Conservation (phyloP, 768 basidiomycete genomes). For the Lactifluus subvellereus region DNA sequence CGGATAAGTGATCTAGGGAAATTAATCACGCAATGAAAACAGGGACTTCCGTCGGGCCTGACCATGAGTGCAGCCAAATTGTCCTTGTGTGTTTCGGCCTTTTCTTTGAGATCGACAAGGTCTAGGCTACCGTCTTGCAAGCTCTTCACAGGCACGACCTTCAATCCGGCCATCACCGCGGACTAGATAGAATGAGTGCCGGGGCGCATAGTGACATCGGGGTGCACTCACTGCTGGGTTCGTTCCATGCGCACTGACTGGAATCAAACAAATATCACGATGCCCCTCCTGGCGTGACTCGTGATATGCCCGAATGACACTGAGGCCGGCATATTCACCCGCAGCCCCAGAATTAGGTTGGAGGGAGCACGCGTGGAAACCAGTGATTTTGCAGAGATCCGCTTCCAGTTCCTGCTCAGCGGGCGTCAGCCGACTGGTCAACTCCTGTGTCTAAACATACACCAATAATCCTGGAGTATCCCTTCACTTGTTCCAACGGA, state of each 20-base stretch:
- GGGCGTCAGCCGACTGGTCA: background rate
- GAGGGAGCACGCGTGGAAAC: constrained; percentile 93
- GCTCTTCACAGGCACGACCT: constrained; percentile 93
- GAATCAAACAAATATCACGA: constrained; percentile 89
- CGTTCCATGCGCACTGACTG: constrained; percentile 94
- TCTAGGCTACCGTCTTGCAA: constrained; percentile 85
- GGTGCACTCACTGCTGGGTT: constrained; percentile 80
- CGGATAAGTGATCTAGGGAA: constrained; percentile 80
- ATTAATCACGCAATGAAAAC: constrained; percentile 14
- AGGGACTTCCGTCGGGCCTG: background rate
- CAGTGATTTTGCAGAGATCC: constrained; percentile 90
- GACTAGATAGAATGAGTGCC: constrained; percentile 47
- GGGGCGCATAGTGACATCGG: background rate
- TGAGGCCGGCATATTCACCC: constrained; percentile 95
- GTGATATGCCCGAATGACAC: constrained; percentile 91
- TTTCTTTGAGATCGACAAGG: constrained; percentile 73
- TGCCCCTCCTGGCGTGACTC: constrained; percentile 80
- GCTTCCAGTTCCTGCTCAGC: constrained; percentile 74
- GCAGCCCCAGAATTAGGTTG: constrained; percentile 99
- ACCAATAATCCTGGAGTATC: constrained; percentile 78
- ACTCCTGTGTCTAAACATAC: constrained; percentile 32
- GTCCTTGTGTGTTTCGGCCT: constrained; percentile 88
- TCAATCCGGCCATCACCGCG: constrained; percentile 94
- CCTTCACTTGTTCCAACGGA: constrained; percentile 81
- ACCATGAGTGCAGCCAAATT: constrained; percentile 96